Percentiles rank a stretch among this genome's conserved stretches.
Conservation (phyloP, 768 basidiomycete genomes). For the Sporobolomyces pararoseus region DNA sequence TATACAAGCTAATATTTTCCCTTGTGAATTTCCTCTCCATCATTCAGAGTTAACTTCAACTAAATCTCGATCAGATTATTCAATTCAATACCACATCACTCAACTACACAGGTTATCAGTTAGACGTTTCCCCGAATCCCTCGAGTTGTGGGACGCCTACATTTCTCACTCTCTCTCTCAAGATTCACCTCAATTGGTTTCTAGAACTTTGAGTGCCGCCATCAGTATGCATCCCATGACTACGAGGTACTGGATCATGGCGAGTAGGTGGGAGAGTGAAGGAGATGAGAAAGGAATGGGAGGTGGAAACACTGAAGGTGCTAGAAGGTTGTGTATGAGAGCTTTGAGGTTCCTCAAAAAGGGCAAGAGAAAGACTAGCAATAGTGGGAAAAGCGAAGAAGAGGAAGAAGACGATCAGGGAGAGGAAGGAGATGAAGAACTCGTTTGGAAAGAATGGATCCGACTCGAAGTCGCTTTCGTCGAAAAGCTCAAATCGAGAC, state of each 20-base stretch:
- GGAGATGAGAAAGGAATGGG: constrained; percentile 43
- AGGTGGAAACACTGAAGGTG: constrained; percentile 43
- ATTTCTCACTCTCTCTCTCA: constrained; percentile 42
- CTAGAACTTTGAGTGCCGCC: constrained; percentile 38
- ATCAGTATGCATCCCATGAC: constrained; percentile 44
- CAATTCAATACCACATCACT: constrained; percentile 43
- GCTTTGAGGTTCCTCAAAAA: constrained; percentile 45
- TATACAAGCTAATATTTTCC: not conserved
- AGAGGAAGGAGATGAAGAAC: constrained; percentile 20
- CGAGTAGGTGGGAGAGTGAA: constrained; percentile 44
- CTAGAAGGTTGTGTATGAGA: constrained; percentile 43
- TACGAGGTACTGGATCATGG: constrained; percentile 43
- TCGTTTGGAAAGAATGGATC: constrained; percentile 44
- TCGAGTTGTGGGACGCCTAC: constrained; percentile 41
- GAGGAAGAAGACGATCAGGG: not conserved
- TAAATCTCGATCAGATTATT: constrained; percentile 43
- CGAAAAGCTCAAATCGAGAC: constrained; percentile 37
- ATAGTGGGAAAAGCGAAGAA: not conserved
- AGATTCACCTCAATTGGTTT: constrained; percentile 38
- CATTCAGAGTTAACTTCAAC: constrained; percentile 25
- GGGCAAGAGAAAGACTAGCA: constrained; percentile 12
- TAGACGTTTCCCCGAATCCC: constrained; percentile 41
- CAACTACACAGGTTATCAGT: constrained; percentile 42
- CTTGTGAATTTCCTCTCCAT: not conserved
- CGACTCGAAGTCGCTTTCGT: constrained; percentile 42